Evolutionary conservation across 331 rosid species (phyloP), one percentile per base, ranked within the genome.

Genomic region (Stylosanthes scabra): DNA sequence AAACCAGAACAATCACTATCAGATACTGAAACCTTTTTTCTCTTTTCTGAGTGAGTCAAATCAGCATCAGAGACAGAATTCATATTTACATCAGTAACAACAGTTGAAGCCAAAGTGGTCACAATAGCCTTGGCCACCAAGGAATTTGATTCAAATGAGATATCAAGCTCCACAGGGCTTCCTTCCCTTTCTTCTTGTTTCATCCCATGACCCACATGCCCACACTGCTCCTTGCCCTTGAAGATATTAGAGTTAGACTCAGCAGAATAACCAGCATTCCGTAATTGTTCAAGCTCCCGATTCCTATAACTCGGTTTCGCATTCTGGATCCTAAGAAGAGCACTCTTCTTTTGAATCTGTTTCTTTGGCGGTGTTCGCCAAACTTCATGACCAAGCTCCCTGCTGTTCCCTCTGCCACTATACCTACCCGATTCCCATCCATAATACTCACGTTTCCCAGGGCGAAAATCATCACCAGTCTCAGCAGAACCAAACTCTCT

Each of bases 301-400:
- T 71, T 86, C 81, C 88, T 78, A 62, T 83, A 81, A 67, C 80
- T 80, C 4, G 91, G 86, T 76, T 88, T 91, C 0, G 60, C 82
- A 4, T 71, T 80, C 74, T 94, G 96, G 70, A 94, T 62, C 63
- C 99, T 85, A 56, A 94, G 96, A 78, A 94, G 84, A 29, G 96
- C 99, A 82, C 97, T 94, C 87, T 88, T 94, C 84, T 94, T 94
- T 80, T 91, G 99, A 27, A 84, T 56, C 78, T 87, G 99, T 83
- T 94, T 94, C 83, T 88, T 86, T 0, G 92, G 96, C 13, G 88
- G 94, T 59, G 89, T 79, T 39, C 86, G 80, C 28, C 44, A 73
- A 13, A 70, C 86, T 65, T 87, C 90, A 77, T 72, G 86, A 79
- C 59, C 81, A 70, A 74, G 66, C 41, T 91, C 97, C 78, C 82